Conservation (phyloP, 805 yeast species). For the Saccharomycopsis malanga region DNA sequence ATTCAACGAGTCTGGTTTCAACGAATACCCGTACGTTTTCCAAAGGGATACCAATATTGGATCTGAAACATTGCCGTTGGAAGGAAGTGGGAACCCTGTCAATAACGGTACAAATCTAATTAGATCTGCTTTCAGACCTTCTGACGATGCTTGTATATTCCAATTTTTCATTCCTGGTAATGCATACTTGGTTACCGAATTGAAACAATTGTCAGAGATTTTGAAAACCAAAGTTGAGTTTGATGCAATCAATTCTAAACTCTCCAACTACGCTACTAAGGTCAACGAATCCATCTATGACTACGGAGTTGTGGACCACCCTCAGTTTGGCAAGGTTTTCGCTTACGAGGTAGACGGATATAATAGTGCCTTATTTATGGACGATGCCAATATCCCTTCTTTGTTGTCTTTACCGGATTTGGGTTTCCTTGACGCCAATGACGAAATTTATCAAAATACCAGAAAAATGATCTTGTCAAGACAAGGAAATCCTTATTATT, state of each 20-base stretch:
- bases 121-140: conserved; percentile 49
- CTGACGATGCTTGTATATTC: conserved; percentile 43
- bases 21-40: conserved; percentile 48
- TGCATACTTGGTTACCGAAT: conserved; percentile 64
- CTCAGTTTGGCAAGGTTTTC: conserved; percentile 63
- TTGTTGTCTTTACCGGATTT: conserved; percentile 71
- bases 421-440: conserved; percentile 48
- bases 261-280: conserved; percentile 7
- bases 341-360: conserved; percentile 90
- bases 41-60: conserved; percentile 69
- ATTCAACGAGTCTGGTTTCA: conserved; percentile 40
- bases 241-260: not conserved
- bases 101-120: conserved; percentile 49
- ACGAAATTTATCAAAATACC: conserved; percentile 68
- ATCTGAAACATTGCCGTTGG: conserved; percentile 70
- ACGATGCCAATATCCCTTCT: conserved; percentile 88
- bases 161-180: conserved; percentile 79
- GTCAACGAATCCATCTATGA: conserved; percentile 35
- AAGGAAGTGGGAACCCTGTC: conserved; percentile 82
- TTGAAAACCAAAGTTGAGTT: conserved; percentile 23
- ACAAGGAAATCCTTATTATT: conserved; percentile 71
- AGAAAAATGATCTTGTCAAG: conserved; percentile 65
- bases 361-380: conserved; percentile 70
- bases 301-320: conserved; percentile 62
- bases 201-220: conserved; percentile 31